A percentile compares a stretch with the other conserved stretches of the same genome.
These are phyloP conservation scores for Tulasnella sp. DNA, from an alignment of 768 basidiomycete species.

Conservation along the genomic window DNA sequence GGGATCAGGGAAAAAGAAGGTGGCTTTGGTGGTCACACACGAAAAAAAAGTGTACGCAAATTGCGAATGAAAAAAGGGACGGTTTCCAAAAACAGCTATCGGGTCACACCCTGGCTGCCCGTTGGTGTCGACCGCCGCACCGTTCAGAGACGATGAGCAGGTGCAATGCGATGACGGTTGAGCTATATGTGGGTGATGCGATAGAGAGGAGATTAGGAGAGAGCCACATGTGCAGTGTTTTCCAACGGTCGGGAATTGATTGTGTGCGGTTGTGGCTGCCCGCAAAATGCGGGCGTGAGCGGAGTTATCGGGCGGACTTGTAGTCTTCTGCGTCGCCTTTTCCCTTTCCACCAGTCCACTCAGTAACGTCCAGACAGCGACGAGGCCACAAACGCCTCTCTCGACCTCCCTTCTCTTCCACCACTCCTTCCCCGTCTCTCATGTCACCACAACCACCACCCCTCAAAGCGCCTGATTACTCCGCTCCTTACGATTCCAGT, in stretches of 20 bases:
- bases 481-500: conserved; percentile 37
- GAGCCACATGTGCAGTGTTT: neutral
- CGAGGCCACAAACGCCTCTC: conserved; percentile 24
- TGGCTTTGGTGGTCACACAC: conserved; percentile 7
- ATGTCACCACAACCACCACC: conserved; percentile 3
- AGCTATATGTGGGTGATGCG: neutral
- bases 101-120: neutral
- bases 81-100: conserved; percentile 8
- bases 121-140: neutral
- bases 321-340: conserved; percentile 12
- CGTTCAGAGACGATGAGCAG: neutral
- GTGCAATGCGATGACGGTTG: neutral
- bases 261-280: conserved; percentile 7
- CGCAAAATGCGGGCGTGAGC: neutral
- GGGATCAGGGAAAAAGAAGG: neutral
- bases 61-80: neutral
- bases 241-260: neutral
- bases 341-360: conserved; percentile 24
- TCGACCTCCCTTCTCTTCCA: conserved; percentile 25
- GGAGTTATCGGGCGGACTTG: neutral
- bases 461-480: neutral
- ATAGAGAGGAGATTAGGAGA: neutral
- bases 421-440: conserved; percentile 19
- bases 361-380: conserved; percentile 27
- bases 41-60: neutral